A percentile compares a stretch with the other conserved stretches of the same genome.
These are phyloP conservation scores for Pseudozyma pruni DNA, from an alignment of 1,284 basidiomycete species.

Conservation along the genomic window DNA sequence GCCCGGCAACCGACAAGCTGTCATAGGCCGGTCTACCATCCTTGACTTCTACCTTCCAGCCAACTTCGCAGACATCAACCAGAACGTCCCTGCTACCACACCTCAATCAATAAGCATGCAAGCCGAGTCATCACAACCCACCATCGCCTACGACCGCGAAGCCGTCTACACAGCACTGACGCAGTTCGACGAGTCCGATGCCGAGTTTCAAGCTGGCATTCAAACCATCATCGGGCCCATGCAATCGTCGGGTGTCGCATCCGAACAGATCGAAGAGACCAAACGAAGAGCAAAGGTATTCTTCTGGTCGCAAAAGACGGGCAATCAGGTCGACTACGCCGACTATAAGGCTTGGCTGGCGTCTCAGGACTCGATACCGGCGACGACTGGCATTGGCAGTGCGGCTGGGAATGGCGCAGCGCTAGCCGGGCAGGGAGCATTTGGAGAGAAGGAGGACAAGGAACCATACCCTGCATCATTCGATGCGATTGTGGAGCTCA, in stretches of 20 bases:
- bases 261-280: constrained; percentile 46
- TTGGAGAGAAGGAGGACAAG: constrained; percentile 15
- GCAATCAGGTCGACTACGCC: constrained; percentile 33
- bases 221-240: constrained; percentile 49
- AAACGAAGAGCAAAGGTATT: constrained; percentile 47
- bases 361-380: constrained; percentile 2
- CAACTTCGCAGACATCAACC: not conserved
- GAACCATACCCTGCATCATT: constrained; percentile 63
- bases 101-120: constrained; percentile 11
- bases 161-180: constrained; percentile 37
- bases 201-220: constrained; percentile 51
- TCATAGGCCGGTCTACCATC: constrained; percentile 6
- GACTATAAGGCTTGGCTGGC: constrained; percentile 43
- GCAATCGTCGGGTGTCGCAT: constrained; percentile 38
- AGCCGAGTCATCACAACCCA: constrained; percentile 14
- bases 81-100: no score
- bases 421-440: not conserved
- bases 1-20: constrained; percentile 9
- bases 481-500: constrained; percentile 64
- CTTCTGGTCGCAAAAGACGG: constrained; percentile 45
- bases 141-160: constrained; percentile 32
- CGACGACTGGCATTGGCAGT: not conserved
- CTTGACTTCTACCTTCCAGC: not conserved
- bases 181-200: constrained; percentile 29
- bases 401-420: not conserved